Base-by-base conservation (phyloP, 306 rosid species). In the Astragalus glycyphyllos region DNA sequence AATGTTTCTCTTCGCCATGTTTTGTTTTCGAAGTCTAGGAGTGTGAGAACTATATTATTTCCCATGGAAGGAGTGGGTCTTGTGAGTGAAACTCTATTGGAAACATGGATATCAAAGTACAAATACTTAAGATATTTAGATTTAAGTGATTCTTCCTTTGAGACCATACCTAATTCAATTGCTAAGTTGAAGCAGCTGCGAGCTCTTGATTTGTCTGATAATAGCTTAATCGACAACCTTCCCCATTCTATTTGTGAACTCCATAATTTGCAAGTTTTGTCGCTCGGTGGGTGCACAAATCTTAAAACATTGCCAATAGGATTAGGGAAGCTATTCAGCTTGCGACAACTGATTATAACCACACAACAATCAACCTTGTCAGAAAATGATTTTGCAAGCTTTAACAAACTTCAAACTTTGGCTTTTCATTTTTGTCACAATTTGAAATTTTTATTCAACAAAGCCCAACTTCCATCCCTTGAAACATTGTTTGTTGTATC, bases 81-180 rank as follows among this genome's bases (percentile, higher is more conserved):
- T 11, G n/a, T n/a, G n/a, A 8, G 57, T 5, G 12, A 51, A 51
- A 51, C 11, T 8, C 12, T 51, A 12, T 3, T 17, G 32, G 29
- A 17, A 16, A 3, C 11, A 16, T 17, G 57, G 57, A 51, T 51
- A 17, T 51, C 57, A 8, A 16, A 12, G 16, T 51, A 50, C 11
- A 50, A 4, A 17, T 50, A 50, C 31, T 16, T 50, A 11, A 26
- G 57, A 3, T 50, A 50, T 51, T 51, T 51, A 17, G 31, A 16
- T 16, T 51, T 51, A 51, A 51, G 57, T 17, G 57, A 51, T 51
- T 51, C 57, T 17, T 51, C 57, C 16, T 15, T 51, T 51, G 57
- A 51, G 38, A 3, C 15, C 5, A 6, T 63, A 3, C 69, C 26
- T 0, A 11, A 4, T 2, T 63, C 40, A 8, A 7, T 63, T 42